Percentiles rank a stretch among this genome's conserved stretches.
These are phyloP conservation scores for Curvularia sp. DNA, from an alignment of 2,329 filamentous ascomycete genomes.

Conservation along the genomic window DNA sequence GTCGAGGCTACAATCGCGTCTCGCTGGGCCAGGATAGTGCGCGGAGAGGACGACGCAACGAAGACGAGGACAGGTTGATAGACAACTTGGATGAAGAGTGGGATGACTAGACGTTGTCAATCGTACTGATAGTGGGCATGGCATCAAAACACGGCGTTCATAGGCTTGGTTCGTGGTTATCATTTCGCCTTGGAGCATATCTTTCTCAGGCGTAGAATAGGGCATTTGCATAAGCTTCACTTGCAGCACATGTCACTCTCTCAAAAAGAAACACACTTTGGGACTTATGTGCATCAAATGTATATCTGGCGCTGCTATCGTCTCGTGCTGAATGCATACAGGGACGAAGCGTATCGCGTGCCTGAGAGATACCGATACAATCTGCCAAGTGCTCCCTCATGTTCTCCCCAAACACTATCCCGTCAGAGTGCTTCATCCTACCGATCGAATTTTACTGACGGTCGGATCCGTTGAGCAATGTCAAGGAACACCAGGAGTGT, in stretches of 20 bases:
- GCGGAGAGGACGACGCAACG: conserved; percentile 58
- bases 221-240: background rate
- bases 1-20: conserved; percentile 72
- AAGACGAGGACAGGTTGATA: conserved; percentile 92
- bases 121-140: background rate
- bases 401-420: background rate
- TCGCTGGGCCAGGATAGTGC: conserved; percentile 57
- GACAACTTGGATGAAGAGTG: conserved; percentile 97
- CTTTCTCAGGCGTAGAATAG: background rate
- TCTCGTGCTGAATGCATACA: background rate
- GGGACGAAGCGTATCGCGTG: background rate
- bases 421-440: background rate
- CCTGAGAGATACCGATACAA: background rate
- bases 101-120: conserved; percentile 68
- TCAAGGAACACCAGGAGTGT: background rate
- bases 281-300: background rate
- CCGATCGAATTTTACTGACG: background rate
- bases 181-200: conserved; percentile 10
- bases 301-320: background rate
- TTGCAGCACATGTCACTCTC: background rate
- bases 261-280: background rate
- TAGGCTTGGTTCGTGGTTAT: conserved; percentile 8
- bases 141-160: conserved; percentile 13
- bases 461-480: background rate
- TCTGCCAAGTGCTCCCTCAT: background rate